These are phyloP conservation scores for Typha latifolia DNA, from an alignment of 176 grass and related monocot species.

Conservation along the genomic window DNA sequence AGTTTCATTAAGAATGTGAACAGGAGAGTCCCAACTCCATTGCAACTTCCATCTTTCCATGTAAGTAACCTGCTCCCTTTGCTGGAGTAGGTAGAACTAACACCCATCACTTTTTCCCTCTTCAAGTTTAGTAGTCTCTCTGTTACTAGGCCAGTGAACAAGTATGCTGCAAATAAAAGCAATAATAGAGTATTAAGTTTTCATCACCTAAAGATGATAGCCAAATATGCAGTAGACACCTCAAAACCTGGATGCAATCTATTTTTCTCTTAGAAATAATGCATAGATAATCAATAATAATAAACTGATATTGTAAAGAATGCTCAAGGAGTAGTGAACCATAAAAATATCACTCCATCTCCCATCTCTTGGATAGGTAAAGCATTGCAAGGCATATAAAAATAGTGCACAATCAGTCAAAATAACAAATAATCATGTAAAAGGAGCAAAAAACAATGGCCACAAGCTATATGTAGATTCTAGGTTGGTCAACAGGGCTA, in stretches of 20 bases:
- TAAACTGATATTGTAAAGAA: too few species aligned
- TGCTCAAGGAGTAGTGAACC: too few species aligned
- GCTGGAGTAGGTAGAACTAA: conserved; percentile 1
- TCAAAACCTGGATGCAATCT: too few species aligned
- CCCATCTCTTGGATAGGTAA: too few species aligned
- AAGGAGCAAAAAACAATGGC: background rate
- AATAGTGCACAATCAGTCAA: too few species aligned
- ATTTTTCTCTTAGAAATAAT: too few species aligned
- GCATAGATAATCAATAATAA: too few species aligned
- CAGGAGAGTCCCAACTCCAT: background rate
- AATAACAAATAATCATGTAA: too few species aligned
- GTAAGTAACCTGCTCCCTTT: background rate
- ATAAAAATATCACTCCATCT: too few species aligned
- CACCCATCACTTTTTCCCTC: background rate
- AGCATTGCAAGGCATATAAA: too few species aligned
- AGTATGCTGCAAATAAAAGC: background rate
- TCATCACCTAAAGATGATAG: too few species aligned
- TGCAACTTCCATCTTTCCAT: background rate
- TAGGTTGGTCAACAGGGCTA: background rate
- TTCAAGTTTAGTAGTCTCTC: background rate
- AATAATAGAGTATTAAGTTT: background rate
- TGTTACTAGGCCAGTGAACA: background rate
- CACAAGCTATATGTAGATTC: background rate
- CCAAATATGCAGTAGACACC: too few species aligned
- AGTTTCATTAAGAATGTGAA: background rate